Base-by-base conservation (phyloP, 129 eudicot species). In the Artemisia argyi region DNA sequence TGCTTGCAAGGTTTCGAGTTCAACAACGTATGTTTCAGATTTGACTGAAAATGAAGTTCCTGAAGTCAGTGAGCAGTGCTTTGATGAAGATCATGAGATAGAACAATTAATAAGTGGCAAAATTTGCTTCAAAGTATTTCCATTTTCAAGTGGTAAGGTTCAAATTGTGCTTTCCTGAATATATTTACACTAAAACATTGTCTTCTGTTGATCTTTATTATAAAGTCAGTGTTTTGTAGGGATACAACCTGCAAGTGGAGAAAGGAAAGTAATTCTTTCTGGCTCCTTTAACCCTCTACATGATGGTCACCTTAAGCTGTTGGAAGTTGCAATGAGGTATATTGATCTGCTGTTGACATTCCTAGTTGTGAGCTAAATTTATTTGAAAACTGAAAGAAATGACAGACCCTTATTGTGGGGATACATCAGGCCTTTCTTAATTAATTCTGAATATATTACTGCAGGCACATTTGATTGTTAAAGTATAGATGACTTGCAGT, bases 221-320 rank as follows among this genome's bases (percentile, higher is more conserved):
- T 79, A 81, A 75, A 85, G 80, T 76, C 79, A 59, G 77, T 82
- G 32, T 79, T 85, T 81, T 81, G 76, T 87, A 92, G 98, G 77
- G 73, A 65, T 64, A 24, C 79, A 72, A 63, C 22, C 66, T 30
- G 59, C 86, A 47, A 82, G 61, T 72, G 84, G 55, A 49, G 93
- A 94, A 69, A 88, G 99, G 80, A 90, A 83, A 76, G 88, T 83
- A 28, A 90, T 94, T 68, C 86, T 94, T 39, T 81, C 97, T 3
- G 98, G 98, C 69, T 94, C 98, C 5, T 94, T 94, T 73, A 94
- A 94, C 76, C 97, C 98, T 26, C 74, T 94, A 71, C 98, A 94
- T 67, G 88, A 84, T 74, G 98, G 98, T 44, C 98, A 94, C 80
- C 69, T 94, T 50, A 91, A 86, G 81, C 97, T 94, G 76, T 82